phyloP scores from a whole-genome alignment of 768 basidiomycete species.

The Hygrophorus pudorinus region DNA sequence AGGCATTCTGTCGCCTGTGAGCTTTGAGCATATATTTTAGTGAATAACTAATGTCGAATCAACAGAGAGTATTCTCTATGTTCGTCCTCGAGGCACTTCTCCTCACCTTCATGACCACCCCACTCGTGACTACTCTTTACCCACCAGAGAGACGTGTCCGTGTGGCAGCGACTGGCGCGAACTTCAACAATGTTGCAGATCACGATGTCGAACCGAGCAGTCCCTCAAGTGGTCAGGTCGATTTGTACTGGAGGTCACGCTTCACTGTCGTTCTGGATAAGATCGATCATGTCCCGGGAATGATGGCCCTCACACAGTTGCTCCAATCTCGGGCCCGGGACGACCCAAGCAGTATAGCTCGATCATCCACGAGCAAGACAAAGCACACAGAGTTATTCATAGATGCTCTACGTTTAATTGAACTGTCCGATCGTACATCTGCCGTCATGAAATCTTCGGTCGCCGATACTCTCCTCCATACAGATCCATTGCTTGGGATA shows the following conservation, averaged over 20 bases:
- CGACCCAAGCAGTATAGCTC: neutral
- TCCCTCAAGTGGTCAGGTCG: constrained; percentile 6
- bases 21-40: neutral
- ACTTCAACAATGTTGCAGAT: constrained; percentile 36
- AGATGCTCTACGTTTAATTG: constrained; percentile 80
- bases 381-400: constrained; percentile 14
- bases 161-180: constrained; percentile 33
- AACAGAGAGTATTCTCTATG: constrained; percentile 79
- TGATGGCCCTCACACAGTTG: constrained; percentile 77
- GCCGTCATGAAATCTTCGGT: constrained; percentile 78
- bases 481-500: constrained; percentile 63
- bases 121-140: constrained; percentile 56
- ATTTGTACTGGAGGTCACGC: constrained; percentile 33
- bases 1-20: constrained; percentile 56
- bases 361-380: neutral
- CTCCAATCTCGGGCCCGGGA: constrained; percentile 7
- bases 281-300: constrained; percentile 78
- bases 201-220: constrained; percentile 20
- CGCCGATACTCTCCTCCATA: constrained; percentile 56
- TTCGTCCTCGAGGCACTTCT: constrained; percentile 81
- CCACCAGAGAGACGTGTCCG: constrained; percentile 52
- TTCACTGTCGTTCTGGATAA: constrained; percentile 87
- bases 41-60: neutral
- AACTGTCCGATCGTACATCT: constrained; percentile 77
- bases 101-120: constrained; percentile 82